Conservation (phyloP, 306 rosid genomes). For the Notholithocarpus densiflorus region DNA sequence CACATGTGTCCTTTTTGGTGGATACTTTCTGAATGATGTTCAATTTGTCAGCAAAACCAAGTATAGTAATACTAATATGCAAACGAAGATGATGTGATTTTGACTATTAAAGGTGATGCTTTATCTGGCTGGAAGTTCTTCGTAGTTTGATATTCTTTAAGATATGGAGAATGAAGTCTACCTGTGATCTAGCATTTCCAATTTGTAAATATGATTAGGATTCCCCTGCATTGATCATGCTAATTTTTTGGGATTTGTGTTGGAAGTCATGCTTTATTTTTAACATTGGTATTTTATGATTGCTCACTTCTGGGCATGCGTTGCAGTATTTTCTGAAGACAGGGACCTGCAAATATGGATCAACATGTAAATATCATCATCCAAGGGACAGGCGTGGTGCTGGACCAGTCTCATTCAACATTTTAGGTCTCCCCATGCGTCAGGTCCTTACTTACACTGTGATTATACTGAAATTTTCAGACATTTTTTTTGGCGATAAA, state of each 20-base stretch:
- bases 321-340: slow-evolving; percentile 96
- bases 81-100: too few species aligned
- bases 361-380: slow-evolving; percentile 94
- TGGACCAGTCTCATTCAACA: slow-evolving; percentile 73
- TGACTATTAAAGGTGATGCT: too few species aligned
- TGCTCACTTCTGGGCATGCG: slow-evolving; percentile 15
- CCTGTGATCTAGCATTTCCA: slow-evolving; percentile 2
- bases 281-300: slow-evolving; percentile 12
- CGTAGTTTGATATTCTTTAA: neutral
- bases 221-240: neutral
- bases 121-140: neutral
- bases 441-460: slow-evolving; percentile 46
- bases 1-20: neutral
- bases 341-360: slow-evolving; percentile 94
- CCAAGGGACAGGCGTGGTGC: slow-evolving; percentile 96
- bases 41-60: too few species aligned
- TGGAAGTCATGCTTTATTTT: neutral
- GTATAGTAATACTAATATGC: too few species aligned
- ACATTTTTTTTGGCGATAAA: neutral
- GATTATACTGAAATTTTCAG: neutral
- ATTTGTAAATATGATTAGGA: neutral
- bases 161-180: slow-evolving; percentile 5
- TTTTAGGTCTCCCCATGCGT: slow-evolving; percentile 89
- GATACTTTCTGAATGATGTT: neutral
- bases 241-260: slow-evolving; percentile 1